These are phyloP conservation scores for Sclerotinia subarctica DNA, from an alignment of 2,329 filamentous ascomycete genomes.

Conservation along the genomic window DNA sequence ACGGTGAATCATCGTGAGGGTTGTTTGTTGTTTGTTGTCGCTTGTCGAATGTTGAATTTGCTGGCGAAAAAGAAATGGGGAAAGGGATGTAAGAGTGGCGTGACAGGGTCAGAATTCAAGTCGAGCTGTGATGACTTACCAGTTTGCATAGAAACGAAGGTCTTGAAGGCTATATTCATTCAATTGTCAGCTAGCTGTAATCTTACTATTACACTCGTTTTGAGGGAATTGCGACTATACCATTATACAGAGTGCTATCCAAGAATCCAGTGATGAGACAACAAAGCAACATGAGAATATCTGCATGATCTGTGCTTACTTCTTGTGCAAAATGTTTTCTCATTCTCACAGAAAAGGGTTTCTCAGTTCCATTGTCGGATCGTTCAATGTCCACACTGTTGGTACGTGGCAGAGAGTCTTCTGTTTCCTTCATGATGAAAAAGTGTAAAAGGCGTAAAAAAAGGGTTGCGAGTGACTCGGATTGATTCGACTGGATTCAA, in stretches of 20 bases:
- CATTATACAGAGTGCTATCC: slow-evolving; percentile 55
- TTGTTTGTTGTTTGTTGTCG: too few species aligned
- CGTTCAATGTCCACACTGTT: slow-evolving; percentile 1
- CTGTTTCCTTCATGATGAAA: slow-evolving; percentile 1
- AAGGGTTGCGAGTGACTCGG: too few species aligned
- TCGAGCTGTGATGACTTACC: slow-evolving; percentile 46
- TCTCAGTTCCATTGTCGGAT: neutral
- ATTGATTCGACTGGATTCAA: too few species aligned
- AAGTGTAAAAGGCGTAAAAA: too few species aligned
- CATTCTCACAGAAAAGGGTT: neutral
- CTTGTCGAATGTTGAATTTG: too few species aligned
- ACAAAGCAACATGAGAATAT: slow-evolving; percentile 54
- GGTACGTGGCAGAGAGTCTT: slow-evolving; percentile 1
- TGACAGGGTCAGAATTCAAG: neutral
- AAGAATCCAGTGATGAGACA: slow-evolving; percentile 75
- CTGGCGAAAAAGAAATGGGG: neutral
- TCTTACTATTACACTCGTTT: neutral
- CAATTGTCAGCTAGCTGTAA: slow-evolving; percentile 11
- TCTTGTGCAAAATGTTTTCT: slow-evolving; percentile 12
- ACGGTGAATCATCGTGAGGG: too few species aligned
- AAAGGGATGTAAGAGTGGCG: neutral
- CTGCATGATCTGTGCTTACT: slow-evolving; percentile 17
- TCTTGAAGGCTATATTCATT: slow-evolving; percentile 17
- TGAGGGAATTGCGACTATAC: neutral
- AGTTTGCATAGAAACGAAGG: slow-evolving; percentile 51